Conservation (phyloP, 371 early-diverging fungal species). For the Mortierella sp. region DNA sequence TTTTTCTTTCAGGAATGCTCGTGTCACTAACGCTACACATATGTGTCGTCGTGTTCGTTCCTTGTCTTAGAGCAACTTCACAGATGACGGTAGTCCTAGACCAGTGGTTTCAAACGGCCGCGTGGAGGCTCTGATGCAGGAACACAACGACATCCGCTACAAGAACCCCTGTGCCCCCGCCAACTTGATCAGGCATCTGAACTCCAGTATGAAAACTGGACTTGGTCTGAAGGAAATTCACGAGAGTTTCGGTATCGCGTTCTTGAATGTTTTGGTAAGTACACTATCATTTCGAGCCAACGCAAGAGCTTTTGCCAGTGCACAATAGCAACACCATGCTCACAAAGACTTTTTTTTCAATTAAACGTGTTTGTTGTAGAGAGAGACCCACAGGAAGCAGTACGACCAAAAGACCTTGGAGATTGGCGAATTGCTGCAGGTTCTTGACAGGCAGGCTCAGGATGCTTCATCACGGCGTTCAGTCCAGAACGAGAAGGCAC, state of each 20-base stretch:
- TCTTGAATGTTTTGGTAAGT: conserved; percentile 71
- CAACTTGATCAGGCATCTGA: conserved; percentile 72
- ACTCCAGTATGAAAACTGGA: conserved; percentile 72
- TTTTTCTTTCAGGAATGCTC: neutral
- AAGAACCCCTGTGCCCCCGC: conserved; percentile 56
- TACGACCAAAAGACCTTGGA: conserved; percentile 69
- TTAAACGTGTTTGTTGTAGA: conserved; percentile 41
- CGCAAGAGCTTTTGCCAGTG: neutral
- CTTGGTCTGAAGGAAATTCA: conserved; percentile 74
- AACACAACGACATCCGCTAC: conserved; percentile 31
- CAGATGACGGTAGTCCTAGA: conserved; percentile 30
- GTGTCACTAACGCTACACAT: neutral
- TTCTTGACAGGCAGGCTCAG: conserved; percentile 43
- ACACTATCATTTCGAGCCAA: neutral
- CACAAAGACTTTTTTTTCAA: no score
- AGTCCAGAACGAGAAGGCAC: neutral
- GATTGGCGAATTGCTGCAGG: conserved; percentile 60
- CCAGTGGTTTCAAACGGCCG: conserved; percentile 22
- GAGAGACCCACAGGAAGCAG: conserved; percentile 70
- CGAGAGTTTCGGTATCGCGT: conserved; percentile 74
- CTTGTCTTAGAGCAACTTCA: conserved; percentile 36
- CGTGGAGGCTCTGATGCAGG: conserved; percentile 41
- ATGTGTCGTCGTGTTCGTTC: neutral
- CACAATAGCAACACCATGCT: neutral
- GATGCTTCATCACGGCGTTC: conserved; percentile 20